Conservation (phyloP, 495 filamentous ascomycete species). For the Aspergillus baeticus region DNA sequence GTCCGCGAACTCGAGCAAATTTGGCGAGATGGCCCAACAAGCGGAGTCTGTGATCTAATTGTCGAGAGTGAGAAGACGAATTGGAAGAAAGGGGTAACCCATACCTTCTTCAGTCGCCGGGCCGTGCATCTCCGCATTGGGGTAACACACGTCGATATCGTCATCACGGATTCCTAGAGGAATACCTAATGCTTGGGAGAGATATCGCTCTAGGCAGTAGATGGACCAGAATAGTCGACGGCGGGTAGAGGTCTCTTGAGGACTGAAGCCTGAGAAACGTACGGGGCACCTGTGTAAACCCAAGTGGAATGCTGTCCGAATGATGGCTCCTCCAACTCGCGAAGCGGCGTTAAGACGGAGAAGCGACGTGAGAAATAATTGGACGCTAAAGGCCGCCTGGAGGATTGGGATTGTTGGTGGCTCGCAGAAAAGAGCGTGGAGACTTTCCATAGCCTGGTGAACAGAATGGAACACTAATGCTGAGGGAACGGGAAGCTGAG, state of each 20-base stretch:
- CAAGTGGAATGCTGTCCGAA: conserved; percentile 46
- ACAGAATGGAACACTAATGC: conserved; percentile 37
- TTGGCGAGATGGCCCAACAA: conserved; percentile 39
- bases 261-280: conserved; percentile 39
- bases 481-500: conserved; percentile 27
- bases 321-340: conserved; percentile 44
- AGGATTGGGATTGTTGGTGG: conserved; percentile 37
- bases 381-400: conserved; percentile 44
- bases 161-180: conserved; percentile 51
- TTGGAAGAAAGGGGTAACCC: neutral
- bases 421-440: conserved; percentile 33
- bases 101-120: conserved; percentile 10
- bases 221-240: conserved; percentile 51
- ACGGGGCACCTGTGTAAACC: conserved; percentile 50
- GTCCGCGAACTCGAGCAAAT: conserved; percentile 41
- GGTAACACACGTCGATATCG: conserved; percentile 54
- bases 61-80: neutral
- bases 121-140: conserved; percentile 34
- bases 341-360: conserved; percentile 49
- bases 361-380: conserved; percentile 47
- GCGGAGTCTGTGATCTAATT: conserved; percentile 25
- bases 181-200: conserved; percentile 48
- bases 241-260: conserved; percentile 37
- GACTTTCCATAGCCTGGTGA: conserved; percentile 36
- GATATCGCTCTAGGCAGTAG: conserved; percentile 48